phyloP scores from a whole-genome alignment of 2,329 filamentous ascomycete genomes.

The Raffaelea ambrosiae region DNA sequence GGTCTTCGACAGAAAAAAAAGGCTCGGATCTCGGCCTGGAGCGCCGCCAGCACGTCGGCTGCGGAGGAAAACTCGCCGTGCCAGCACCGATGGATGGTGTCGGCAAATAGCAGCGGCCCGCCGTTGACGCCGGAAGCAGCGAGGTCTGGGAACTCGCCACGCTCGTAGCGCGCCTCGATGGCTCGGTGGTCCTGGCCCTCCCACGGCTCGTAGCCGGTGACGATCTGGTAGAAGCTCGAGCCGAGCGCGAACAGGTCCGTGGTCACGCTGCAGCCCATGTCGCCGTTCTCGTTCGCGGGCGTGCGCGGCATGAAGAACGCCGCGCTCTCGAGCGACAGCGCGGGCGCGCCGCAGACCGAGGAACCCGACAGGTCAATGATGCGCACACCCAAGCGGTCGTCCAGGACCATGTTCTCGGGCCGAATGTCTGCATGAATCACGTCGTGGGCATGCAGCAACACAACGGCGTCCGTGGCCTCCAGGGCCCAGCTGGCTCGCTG shows the following conservation, averaged over 20 bases:
- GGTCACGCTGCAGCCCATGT: slow-evolving; percentile 1
- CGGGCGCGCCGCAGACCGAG: not conserved
- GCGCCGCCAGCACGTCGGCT: slow-evolving; percentile 1
- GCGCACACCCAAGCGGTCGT: slow-evolving; percentile 1
- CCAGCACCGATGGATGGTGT: slow-evolving; percentile 4
- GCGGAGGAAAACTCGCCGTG: not conserved
- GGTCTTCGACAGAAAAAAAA: not conserved
- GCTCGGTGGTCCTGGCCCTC: not conserved
- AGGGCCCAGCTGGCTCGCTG: slow-evolving; percentile 6
- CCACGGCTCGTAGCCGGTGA: slow-evolving; percentile 1
- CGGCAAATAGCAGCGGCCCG: slow-evolving; percentile 1
- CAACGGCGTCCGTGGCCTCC: slow-evolving; percentile 6
- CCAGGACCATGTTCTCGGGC: slow-evolving; percentile 8
- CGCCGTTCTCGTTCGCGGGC: not conserved
- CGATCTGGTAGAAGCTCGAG: slow-evolving; percentile 6
- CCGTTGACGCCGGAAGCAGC: not conserved
- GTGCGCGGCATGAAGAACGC: slow-evolving; percentile 4
- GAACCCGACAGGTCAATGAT: slow-evolving; percentile 6
- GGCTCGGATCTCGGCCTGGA: slow-evolving; percentile 1
- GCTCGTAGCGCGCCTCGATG: not conserved
- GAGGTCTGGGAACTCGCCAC: slow-evolving; percentile 4
- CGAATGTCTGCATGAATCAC: slow-evolving; percentile 8
- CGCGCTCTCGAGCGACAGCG: slow-evolving; percentile 2
- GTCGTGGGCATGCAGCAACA: slow-evolving; percentile 2
- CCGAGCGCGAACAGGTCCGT: slow-evolving; percentile 9